Conservation (phyloP, 208 protist genomes). For the Trypanosomatidae sp. region DNA sequence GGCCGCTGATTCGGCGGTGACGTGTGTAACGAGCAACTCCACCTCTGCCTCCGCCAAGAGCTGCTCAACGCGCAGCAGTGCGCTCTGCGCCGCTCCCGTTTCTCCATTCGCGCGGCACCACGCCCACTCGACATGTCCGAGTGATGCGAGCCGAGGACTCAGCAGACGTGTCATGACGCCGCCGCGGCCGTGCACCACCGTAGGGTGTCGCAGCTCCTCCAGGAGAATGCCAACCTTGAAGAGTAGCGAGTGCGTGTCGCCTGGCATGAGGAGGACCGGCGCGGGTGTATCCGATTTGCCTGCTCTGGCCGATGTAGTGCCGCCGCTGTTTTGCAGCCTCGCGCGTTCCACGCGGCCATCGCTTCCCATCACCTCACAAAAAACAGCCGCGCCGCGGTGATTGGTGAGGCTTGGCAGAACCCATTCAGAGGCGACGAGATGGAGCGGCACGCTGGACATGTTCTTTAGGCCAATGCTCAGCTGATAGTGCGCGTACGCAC, state of each 20-base stretch:
- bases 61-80: slow-evolving; percentile 28
- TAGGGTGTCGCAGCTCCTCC: slow-evolving; percentile 34
- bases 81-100: slow-evolving; percentile 38
- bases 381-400: slow-evolving; percentile 15
- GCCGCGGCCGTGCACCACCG: slow-evolving; percentile 21
- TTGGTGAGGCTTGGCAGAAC: slow-evolving; percentile 11
- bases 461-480: slow-evolving; percentile 50
- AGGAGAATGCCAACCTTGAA: slow-evolving; percentile 37
- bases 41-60: slow-evolving; percentile 33
- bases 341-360: not conserved
- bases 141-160: slow-evolving; percentile 23
- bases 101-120: slow-evolving; percentile 60
- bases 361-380: not conserved
- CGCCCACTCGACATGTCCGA: slow-evolving; percentile 54
- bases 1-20: not conserved
- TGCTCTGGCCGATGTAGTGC: not conserved
- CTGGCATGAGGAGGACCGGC: slow-evolving; percentile 23
- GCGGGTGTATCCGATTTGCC: not conserved
- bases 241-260: slow-evolving; percentile 35
- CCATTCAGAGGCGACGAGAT: slow-evolving; percentile 8
- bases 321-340: not conserved
- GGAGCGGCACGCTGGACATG: slow-evolving; percentile 40
- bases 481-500: slow-evolving; percentile 28
- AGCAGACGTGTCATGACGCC: slow-evolving; percentile 16
- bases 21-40: slow-evolving; percentile 24